Evolutionary conservation across 2,329 filamentous ascomycete genomes (phyloP), one percentile per base, ranked within the genome.

Genomic region (Fusarium hainanense): DNA sequence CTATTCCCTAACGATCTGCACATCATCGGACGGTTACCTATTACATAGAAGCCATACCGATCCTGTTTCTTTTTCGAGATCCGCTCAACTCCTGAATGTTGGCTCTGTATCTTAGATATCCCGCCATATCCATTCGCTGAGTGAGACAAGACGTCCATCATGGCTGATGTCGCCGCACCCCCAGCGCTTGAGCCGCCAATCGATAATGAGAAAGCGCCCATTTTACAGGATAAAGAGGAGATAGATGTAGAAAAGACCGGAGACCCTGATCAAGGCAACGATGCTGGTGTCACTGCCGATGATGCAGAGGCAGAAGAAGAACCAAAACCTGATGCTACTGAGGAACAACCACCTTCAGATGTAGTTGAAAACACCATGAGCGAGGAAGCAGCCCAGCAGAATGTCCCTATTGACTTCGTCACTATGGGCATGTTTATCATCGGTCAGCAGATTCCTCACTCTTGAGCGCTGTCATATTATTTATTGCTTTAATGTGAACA

Each of bases 351-450:
- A 25, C 25, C 30, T 11, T 42, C 48, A 34, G 43, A 40, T 37
- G 40, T 47, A 50, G 30, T 37, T 59, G 40, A 60, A 16, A 42
- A 27, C 34, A 52, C 46, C 30, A 21, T 14, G 20, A 37, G 23
- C 37, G 23, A 44, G 14, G 20, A 48, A 21, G n/a, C 58, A 57
- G 37, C 16, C 40, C 51, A 65, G 14, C 51, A 57, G 27, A 48
- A 50, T 54, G 43, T 49, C 25, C 34, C 51, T 7, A 68, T 91
- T 54, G 89, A 92, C 69, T 91, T 92, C 78, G 88, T 90, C 63
- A 91, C 89, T 0, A 75, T 92, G 74, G 90, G 90, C 74, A 92
- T 92, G 90, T 90, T 92, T 74, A 92, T 92, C 52, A 88, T 92
- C 66, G 90, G 89, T 91, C 80, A 79, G 85, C 51, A 50, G 14